A percentile compares a stretch with the other conserved stretches of the same genome.
phyloP scores from a whole-genome alignment of 2,329 filamentous ascomycete genomes.

The Emericellopsis atlantica region DNA sequence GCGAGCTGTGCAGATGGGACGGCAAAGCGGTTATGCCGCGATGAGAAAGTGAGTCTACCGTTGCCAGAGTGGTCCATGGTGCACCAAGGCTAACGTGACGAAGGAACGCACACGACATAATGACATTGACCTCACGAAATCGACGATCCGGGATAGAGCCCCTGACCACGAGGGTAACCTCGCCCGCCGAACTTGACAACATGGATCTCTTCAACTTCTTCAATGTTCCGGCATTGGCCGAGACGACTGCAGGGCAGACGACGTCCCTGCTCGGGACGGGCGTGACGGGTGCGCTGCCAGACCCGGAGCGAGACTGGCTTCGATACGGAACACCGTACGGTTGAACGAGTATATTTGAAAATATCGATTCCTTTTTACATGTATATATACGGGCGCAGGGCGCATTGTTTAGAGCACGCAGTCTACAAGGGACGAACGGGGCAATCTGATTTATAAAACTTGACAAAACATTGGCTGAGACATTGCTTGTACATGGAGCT shows the following conservation, averaged over 20 bases:
- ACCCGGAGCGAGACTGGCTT: constrained; percentile 9
- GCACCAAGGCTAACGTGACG: constrained; percentile 1
- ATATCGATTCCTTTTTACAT: too few species aligned
- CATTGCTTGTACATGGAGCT: background rate
- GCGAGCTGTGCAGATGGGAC: constrained; percentile 21
- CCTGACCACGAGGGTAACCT: constrained; percentile 22
- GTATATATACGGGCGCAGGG: too few species aligned
- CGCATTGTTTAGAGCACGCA: too few species aligned
- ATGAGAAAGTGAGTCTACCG: constrained; percentile 25
- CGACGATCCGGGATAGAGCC: constrained; percentile 23
- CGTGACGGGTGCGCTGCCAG: constrained; percentile 9
- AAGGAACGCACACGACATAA: constrained; percentile 25
- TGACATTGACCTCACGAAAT: constrained; percentile 19
- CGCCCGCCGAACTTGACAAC: constrained; percentile 26
- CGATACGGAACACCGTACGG: constrained; percentile 1
- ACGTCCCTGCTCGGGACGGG: constrained; percentile 10
- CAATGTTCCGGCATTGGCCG: constrained; percentile 23
- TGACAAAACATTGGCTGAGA: too few species aligned
- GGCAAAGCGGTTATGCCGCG: constrained; percentile 20
- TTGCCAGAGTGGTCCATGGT: background rate
- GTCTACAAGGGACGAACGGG: too few species aligned
- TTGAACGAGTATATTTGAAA: background rate
- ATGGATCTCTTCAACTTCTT: constrained; percentile 33
- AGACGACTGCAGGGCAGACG: constrained; percentile 10
- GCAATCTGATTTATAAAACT: too few species aligned